Evolutionary conservation across 2,329 filamentous ascomycete species (phyloP).

Genomic region (Alternaria tenuissima): DNA sequence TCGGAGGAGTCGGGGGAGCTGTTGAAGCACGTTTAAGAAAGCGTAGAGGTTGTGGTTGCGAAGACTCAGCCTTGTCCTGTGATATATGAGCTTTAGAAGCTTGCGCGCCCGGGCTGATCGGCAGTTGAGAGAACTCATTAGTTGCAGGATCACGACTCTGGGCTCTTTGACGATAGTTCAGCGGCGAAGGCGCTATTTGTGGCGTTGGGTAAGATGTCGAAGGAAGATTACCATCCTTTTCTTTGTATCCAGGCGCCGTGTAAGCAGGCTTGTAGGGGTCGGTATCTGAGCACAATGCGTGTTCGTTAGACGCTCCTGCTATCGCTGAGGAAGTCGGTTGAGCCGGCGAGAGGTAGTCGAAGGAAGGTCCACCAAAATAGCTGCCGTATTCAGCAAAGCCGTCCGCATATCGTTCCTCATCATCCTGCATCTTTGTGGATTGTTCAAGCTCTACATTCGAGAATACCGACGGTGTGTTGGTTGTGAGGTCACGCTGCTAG

Average conservation of each 20-base stretch:
- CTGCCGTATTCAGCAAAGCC: constrained; percentile 16
- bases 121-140: background rate
- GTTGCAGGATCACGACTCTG: background rate
- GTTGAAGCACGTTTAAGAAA: constrained; percentile 14
- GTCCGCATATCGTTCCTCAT: constrained; percentile 16
- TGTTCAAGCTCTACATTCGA: background rate
- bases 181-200: constrained; percentile 2
- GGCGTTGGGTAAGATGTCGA: background rate
- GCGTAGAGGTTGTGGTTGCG: constrained; percentile 17
- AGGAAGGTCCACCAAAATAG: constrained; percentile 17
- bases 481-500: background rate
- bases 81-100: background rate
- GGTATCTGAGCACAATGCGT: background rate
- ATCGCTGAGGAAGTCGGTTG: constrained; percentile 5
- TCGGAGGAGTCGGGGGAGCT: constrained; percentile 23
- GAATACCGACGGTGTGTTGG: background rate
- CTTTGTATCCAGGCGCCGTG: constrained; percentile 10
- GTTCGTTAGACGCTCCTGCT: background rate
- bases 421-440: constrained; percentile 13
- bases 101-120: constrained; percentile 10
- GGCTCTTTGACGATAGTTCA: constrained; percentile 4
- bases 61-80: constrained; percentile 1
- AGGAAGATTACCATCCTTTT: constrained; percentile 9
- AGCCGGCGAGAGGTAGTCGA: constrained; percentile 16
- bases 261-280: constrained; percentile 21